These are phyloP conservation scores for Aspergillus pseudoglaucus DNA, from an alignment of 2,329 filamentous ascomycete species.

Conservation along the genomic window DNA sequence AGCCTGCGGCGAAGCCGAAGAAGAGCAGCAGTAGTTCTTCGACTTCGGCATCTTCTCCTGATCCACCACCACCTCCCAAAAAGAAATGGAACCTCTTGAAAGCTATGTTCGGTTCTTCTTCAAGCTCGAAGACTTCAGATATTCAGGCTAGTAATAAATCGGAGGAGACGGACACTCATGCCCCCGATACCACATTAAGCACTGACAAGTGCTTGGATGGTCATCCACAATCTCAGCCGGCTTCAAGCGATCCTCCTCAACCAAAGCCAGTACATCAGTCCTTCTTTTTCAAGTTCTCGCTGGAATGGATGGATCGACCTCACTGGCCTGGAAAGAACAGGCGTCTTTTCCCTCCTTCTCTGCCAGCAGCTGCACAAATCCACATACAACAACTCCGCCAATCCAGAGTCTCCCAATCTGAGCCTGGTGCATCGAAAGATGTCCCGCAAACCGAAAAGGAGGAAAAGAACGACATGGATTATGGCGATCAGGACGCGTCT, in stretches of 20 bases:
- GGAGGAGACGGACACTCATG: slow-evolving; percentile 28
- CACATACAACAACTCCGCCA: slow-evolving; percentile 42
- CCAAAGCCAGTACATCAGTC: slow-evolving; percentile 45
- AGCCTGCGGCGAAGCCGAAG: slow-evolving; percentile 28
- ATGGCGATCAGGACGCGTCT: slow-evolving; percentile 3
- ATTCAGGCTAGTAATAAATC: slow-evolving; percentile 32
- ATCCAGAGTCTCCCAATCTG: slow-evolving; percentile 11
- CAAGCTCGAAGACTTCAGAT: slow-evolving; percentile 39
- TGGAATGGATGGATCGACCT: slow-evolving; percentile 58
- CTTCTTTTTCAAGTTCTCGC: slow-evolving; percentile 61
- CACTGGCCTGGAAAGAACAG: slow-evolving; percentile 45
- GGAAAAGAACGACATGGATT: slow-evolving; percentile 8
- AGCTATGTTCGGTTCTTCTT: slow-evolving; percentile 43
- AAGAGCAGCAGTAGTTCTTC: slow-evolving; percentile 24
- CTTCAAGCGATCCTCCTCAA: slow-evolving; percentile 20
- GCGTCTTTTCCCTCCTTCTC: slow-evolving; percentile 49
- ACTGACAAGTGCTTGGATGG: slow-evolving; percentile 24
- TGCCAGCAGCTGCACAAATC: slow-evolving; percentile 51
- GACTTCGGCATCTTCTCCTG: slow-evolving; percentile 14
- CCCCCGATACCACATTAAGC: slow-evolving; percentile 18
- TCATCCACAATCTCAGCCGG: slow-evolving; percentile 14
- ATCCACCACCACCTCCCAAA: slow-evolving; percentile 21
- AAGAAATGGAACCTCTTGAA: slow-evolving; percentile 49
- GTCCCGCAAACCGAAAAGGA: not conserved
- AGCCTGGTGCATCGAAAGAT: slow-evolving; percentile 3